Percentiles rank a stretch among this genome's conserved stretches.
Evolutionary conservation across 352 stramenopile genomes (phyloP).

Genomic region (Phytopythium aichiense): DNA sequence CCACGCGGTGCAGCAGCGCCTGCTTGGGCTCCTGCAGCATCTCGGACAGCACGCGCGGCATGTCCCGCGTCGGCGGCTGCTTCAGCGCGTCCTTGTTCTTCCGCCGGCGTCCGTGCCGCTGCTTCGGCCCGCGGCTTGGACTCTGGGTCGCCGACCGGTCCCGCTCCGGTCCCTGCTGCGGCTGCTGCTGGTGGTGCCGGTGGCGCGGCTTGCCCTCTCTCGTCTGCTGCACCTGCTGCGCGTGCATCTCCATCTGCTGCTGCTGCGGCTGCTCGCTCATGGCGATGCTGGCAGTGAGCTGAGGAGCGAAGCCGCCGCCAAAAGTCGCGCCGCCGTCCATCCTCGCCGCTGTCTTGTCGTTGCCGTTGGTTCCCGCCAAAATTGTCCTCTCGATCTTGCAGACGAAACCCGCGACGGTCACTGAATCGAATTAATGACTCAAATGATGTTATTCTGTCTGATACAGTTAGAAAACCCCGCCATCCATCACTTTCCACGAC

Average conservation of each 20-base stretch:
- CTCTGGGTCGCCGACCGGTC: slow-evolving; percentile 6
- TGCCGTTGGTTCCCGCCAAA: neutral
- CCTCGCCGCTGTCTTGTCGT: no score
- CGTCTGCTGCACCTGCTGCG: neutral
- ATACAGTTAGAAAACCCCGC: no score
- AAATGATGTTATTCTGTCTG: no score
- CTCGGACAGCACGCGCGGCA: slow-evolving; percentile 51
- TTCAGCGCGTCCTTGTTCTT: slow-evolving; percentile 20
- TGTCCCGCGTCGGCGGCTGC: slow-evolving; percentile 46
- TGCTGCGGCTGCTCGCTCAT: neutral
- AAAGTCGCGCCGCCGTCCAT: no score
- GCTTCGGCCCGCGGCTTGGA: slow-evolving; percentile 10
- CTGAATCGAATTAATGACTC: no score
- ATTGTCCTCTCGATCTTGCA: neutral
- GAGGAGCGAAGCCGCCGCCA: neutral
- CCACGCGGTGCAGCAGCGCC: slow-evolving; percentile 65
- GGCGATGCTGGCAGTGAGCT: neutral
- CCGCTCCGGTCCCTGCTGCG: neutral
- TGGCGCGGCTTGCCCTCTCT: neutral
- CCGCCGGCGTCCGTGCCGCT: slow-evolving; percentile 17
- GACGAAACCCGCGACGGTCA: no score
- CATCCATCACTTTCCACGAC: no score
- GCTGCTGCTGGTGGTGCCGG: neutral
- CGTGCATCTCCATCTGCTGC: neutral
- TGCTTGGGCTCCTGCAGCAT: slow-evolving; percentile 65